Percentiles rank a stretch among this genome's conserved stretches.
Conservation (phyloP, 768 basidiomycete genomes). For the Boletus eberwhitei region DNA sequence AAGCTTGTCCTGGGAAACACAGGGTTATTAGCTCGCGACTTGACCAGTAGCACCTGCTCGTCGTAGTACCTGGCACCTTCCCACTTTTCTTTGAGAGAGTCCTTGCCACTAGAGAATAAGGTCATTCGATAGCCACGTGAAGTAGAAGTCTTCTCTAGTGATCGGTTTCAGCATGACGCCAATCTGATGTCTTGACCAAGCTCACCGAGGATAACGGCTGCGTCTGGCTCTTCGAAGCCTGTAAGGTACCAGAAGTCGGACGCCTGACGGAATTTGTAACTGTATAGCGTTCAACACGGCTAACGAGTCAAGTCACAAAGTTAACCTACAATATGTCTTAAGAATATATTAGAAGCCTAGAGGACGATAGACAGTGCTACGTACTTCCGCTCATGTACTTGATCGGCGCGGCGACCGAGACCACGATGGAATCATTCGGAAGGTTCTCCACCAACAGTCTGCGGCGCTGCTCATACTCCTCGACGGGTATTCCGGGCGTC, state of each 20-base stretch:
- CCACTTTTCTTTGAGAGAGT: constrained; percentile 82
- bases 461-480: constrained; percentile 77
- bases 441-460: constrained; percentile 67
- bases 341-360: constrained; percentile 13
- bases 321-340: constrained; percentile 72
- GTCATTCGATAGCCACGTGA: constrained; percentile 83
- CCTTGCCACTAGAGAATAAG: constrained; percentile 75
- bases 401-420: constrained; percentile 73
- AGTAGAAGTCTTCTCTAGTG: constrained; percentile 63
- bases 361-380: constrained; percentile 29
- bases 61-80: constrained; percentile 68
- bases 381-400: constrained; percentile 84
- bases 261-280: constrained; percentile 92
- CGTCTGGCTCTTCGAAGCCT: constrained; percentile 91
- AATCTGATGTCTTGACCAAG: constrained; percentile 7
- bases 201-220: constrained; percentile 80
- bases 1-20: constrained; percentile 55
- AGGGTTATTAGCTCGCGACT: background rate
- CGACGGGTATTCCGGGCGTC: constrained; percentile 74
- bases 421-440: constrained; percentile 69
- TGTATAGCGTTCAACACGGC: constrained; percentile 32
- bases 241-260: constrained; percentile 96
- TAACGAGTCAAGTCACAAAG: background rate
- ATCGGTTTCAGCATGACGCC: background rate
- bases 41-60: background rate